Base-by-base conservation (phyloP, 2,329 filamentous ascomycete species). In the Talaromyces verruculosus region DNA sequence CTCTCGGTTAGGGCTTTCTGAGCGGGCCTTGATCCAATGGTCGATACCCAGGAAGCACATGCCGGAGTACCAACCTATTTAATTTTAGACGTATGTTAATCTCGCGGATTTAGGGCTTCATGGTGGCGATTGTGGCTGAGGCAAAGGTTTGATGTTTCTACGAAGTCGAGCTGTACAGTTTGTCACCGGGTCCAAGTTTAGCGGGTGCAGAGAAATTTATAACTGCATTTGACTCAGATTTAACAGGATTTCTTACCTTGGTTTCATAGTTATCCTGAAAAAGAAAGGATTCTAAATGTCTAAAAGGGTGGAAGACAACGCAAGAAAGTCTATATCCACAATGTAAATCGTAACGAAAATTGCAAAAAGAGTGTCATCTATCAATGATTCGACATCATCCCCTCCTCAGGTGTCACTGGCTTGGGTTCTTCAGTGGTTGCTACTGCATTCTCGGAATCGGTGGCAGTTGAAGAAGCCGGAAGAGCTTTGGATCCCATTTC, bases 401-500 rank as follows among this genome's bases (percentile, higher is more conserved):
- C 39, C 19, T 65, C 63, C 25, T 51, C 41, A 33, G 63, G 41
- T 5, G 63, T 60, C 41, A 3, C 33, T n/a, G 55, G 35, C n/a
- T 58, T 72, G 70, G 72, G 73, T 69, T 73, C 51, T 68, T 72
- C 55, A 19, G 11, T 60, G 37, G 33, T 15, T 58, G 43, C 65
- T 41, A 65, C 65, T 67, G 45, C 39, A 59, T 65, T 65, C 15
- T 49, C 47, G 5, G 43, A 51, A 35, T 39, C 51, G 25, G 22
- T 41, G 10, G 6, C 41, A 45, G 41, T 15, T n/a, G 41, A 53
- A 28, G 43, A 11, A 30, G 63, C 13, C 2, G 22, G 39, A 13
- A 10, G 19, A 6, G 53, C 11, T 37, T 61, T 62, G 37, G 25
- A 62, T 41, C 84, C 87, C 67, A 68, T 87, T 68, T 82, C 81